These are phyloP conservation scores for Pleurotus citrinopileatus DNA, from an alignment of 768 basidiomycete genomes.

Conservation along the genomic window DNA sequence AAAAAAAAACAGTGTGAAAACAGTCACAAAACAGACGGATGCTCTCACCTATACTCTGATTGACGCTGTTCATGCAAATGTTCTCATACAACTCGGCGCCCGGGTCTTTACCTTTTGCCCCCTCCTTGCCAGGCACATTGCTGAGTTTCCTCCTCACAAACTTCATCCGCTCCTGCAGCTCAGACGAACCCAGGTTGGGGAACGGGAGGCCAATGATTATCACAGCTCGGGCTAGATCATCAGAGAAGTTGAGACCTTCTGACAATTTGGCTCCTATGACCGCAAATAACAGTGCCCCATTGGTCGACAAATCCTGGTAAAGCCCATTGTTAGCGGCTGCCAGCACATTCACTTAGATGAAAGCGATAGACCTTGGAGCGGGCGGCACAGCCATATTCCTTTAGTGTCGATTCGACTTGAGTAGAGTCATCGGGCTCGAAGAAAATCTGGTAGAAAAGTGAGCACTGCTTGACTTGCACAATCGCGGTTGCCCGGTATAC, in stretches of 20 bases:
- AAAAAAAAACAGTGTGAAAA: slow-evolving; percentile 1
- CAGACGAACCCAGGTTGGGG: slow-evolving; percentile 86
- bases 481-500: slow-evolving; percentile 32
- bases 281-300: slow-evolving; percentile 84
- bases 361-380: slow-evolving; percentile 11
- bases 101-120: slow-evolving; percentile 54
- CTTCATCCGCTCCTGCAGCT: slow-evolving; percentile 88
- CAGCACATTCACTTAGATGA: neutral
- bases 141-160: slow-evolving; percentile 52
- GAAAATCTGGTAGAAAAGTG: slow-evolving; percentile 57
- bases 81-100: slow-evolving; percentile 86
- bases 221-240: slow-evolving; percentile 82
- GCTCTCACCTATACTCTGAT: slow-evolving; percentile 88
- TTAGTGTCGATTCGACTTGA: slow-evolving; percentile 72
- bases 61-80: slow-evolving; percentile 91
- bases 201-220: slow-evolving; percentile 90
- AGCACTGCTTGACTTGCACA: slow-evolving; percentile 4
- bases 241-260: slow-evolving; percentile 81
- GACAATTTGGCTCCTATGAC: slow-evolving; percentile 98
- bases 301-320: slow-evolving; percentile 24
- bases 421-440: slow-evolving; percentile 76
- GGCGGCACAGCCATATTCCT: slow-evolving; percentile 64
- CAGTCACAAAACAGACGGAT: neutral
- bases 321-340: neutral
- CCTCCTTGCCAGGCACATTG: slow-evolving; percentile 9